These are phyloP conservation scores for Ashbya aceris DNA, from an alignment of 1,139 yeast genomes.

Conservation along the genomic window DNA sequence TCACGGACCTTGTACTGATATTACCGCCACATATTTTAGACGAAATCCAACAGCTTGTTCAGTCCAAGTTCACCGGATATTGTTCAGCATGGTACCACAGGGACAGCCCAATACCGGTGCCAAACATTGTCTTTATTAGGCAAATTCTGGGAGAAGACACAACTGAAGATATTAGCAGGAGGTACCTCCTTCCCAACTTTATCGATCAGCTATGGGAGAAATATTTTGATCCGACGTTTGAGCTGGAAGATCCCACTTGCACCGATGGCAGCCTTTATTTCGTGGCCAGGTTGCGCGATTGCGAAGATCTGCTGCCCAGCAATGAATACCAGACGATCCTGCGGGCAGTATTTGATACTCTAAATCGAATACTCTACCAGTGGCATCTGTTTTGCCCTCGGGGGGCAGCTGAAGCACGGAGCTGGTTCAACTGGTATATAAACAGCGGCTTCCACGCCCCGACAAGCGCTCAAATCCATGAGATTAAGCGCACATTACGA, in stretches of 20 bases:
- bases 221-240: slow-evolving; percentile 21
- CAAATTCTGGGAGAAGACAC: slow-evolving; percentile 32
- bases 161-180: slow-evolving; percentile 21
- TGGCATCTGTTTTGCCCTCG: slow-evolving; percentile 18
- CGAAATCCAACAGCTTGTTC: slow-evolving; percentile 3
- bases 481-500: slow-evolving; percentile 10
- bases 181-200: slow-evolving; percentile 31
- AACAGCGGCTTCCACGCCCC: slow-evolving; percentile 13
- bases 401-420: slow-evolving; percentile 12
- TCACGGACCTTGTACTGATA: neutral
- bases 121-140: slow-evolving; percentile 32
- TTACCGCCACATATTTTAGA: neutral
- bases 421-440: slow-evolving; percentile 21
- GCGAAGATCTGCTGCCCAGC: slow-evolving; percentile 10
- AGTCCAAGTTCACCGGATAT: slow-evolving; percentile 27
- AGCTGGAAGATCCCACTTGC: slow-evolving; percentile 14
- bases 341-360: slow-evolving; percentile 11
- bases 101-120: slow-evolving; percentile 15
- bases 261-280: slow-evolving; percentile 13
- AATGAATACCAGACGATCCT: slow-evolving; percentile 11
- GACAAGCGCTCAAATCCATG: slow-evolving; percentile 8
- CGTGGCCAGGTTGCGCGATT: slow-evolving; percentile 10
- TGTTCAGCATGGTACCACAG: slow-evolving; percentile 32
- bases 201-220: slow-evolving; percentile 21
- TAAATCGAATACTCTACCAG: slow-evolving; percentile 19